phyloP scores from a whole-genome alignment of 306 rosid genomes.

The Notholithocarpus densiflorus region DNA sequence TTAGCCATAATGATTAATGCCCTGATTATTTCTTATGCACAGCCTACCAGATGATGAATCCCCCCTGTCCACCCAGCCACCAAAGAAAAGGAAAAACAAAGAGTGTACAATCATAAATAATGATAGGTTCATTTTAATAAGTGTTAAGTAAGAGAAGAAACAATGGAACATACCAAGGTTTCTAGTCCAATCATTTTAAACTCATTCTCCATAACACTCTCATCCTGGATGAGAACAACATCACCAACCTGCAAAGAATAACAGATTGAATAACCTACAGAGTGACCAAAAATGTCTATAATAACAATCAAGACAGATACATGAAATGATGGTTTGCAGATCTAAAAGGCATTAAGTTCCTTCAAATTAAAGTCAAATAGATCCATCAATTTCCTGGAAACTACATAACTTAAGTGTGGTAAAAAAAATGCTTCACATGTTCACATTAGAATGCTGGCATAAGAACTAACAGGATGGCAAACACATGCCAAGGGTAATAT shows the following conservation, averaged over 20 bases:
- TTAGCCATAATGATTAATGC: neutral
- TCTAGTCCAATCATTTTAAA: conserved; percentile 79
- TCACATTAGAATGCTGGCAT: conserved; percentile 2
- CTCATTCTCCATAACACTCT: conserved; percentile 63
- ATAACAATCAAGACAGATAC: neutral
- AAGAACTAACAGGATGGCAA: neutral
- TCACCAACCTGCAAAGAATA: conserved; percentile 76
- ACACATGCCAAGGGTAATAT: neutral
- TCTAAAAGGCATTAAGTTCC: conserved; percentile 1
- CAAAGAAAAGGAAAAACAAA: neutral
- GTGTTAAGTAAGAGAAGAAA: neutral
- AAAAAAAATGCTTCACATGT: conserved; percentile 1
- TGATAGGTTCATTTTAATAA: neutral
- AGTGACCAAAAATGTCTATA: neutral
- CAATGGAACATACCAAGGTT: conserved; percentile 59
- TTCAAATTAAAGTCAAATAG: neutral
- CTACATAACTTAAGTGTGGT: neutral
- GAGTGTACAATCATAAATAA: neutral
- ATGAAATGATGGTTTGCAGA: conserved; percentile 1
- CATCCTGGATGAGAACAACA: conserved; percentile 84
- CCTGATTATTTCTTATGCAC: neutral
- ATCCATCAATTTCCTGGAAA: neutral
- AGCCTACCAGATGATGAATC: conserved; percentile 14
- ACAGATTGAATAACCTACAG: conserved; percentile 18
- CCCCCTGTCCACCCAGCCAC: neutral